phyloP scores from a whole-genome alignment of 106 monocot species.

The Acorus gramineus region DNA sequence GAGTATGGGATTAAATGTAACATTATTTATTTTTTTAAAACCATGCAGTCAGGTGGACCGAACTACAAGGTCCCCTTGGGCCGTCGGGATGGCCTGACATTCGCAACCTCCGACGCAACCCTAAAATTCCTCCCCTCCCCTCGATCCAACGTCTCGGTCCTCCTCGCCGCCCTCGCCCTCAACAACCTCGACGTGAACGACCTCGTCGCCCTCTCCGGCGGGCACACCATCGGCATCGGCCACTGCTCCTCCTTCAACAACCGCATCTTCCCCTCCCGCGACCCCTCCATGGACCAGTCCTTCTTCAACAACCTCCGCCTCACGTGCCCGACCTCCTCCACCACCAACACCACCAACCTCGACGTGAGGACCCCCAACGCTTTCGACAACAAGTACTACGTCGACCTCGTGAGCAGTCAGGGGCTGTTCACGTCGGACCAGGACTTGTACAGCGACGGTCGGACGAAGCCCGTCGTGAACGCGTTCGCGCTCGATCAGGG shows the following conservation, averaged over 20 bases:
- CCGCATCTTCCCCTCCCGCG: constrained; percentile 28
- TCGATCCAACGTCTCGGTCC: constrained; percentile 13
- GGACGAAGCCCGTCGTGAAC: constrained; percentile 16
- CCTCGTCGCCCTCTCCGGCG: constrained; percentile 52
- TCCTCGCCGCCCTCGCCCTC: constrained; percentile 17
- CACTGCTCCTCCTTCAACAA: constrained; percentile 42
- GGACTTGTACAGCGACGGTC: constrained; percentile 22
- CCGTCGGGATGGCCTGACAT: neutral
- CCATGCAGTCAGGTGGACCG: no score
- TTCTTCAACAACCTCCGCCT: constrained; percentile 7
- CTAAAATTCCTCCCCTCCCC: constrained; percentile 26
- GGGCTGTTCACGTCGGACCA: constrained; percentile 51
- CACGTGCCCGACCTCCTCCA: constrained; percentile 14
- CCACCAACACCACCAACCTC: constrained; percentile 21
- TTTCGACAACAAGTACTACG: constrained; percentile 29
- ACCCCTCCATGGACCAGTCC: constrained; percentile 19
- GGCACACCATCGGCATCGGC: constrained; percentile 49
- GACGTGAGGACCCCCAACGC: constrained; percentile 15
- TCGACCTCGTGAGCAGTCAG: constrained; percentile 27
- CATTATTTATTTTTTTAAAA: no score
- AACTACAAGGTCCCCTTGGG: no score
- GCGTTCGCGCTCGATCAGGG: constrained; percentile 21
- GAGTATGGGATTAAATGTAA: no score
- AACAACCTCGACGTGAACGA: constrained; percentile 31
- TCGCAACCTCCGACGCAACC: constrained; percentile 20